Percentiles rank a stretch among this genome's conserved stretches.
Conservation (phyloP, 179 eudicot genomes). For the Corrigiola litoralis region DNA sequence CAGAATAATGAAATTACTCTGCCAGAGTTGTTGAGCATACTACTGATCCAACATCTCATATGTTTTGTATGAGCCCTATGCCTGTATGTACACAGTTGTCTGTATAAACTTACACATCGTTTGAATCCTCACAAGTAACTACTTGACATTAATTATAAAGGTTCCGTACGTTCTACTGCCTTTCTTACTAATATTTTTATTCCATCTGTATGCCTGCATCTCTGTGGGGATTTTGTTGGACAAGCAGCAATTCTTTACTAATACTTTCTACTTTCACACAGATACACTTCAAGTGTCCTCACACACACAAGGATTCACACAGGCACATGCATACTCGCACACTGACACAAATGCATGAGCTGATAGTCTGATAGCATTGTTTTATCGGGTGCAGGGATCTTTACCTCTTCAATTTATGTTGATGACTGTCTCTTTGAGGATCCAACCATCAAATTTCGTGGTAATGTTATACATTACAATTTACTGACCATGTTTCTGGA, state of each 20-base stretch:
- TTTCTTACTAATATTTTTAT: not conserved
- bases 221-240: not conserved
- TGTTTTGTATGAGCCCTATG: not conserved
- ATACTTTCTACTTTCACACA: no score
- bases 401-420: constrained; percentile 63
- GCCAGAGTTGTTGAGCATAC: not conserved
- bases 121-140: no score
- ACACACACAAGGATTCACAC: no score
- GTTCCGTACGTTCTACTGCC: no score
- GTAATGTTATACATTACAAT: constrained; percentile 31
- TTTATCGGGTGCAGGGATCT: constrained; percentile 39
- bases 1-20: not conserved
- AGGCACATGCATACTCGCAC: no score
- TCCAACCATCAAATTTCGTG: constrained; percentile 79
- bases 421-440: constrained; percentile 84
- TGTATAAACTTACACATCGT: not conserved
- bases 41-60: not conserved
- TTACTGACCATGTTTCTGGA: not conserved
- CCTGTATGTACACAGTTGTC: no score
- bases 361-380: not conserved
- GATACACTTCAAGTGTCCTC: no score
- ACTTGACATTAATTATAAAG: no score
- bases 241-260: no score
- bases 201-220: not conserved
- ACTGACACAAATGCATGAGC: not conserved